A percentile compares a stretch with the other conserved stretches of the same genome.
Evolutionary conservation across 805 yeast genomes (phyloP).

Genomic region (Kluyveromyces nonfermentans): DNA sequence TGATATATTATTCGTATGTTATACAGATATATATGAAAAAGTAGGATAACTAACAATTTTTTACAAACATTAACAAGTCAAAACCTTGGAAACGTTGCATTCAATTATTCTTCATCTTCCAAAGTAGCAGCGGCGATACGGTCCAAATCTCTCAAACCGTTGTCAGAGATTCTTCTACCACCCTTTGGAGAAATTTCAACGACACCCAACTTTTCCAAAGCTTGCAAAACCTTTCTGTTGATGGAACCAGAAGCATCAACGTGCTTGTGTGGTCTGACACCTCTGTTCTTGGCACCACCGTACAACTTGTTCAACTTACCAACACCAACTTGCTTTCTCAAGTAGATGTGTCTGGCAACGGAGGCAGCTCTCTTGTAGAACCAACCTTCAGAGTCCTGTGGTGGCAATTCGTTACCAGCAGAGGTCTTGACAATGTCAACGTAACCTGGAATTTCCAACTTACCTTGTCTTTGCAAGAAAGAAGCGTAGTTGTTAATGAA

Average conservation of each 20-base stretch:
- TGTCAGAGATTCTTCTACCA: slow-evolving; percentile 98
- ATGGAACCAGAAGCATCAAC: slow-evolving; percentile 98
- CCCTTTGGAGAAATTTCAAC: slow-evolving; percentile 94
- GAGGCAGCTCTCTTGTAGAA: slow-evolving; percentile 99
- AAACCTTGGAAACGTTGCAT: background rate
- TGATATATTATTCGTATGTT: slow-evolving; percentile 5
- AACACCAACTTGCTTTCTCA: slow-evolving; percentile 98
- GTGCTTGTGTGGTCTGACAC: slow-evolving; percentile 97
- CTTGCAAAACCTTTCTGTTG: slow-evolving; percentile 97
- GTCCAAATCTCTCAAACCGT: slow-evolving; percentile 99
- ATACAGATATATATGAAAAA: slow-evolving; percentile 3
- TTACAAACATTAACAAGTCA: background rate
- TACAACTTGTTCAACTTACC: slow-evolving; percentile 98
- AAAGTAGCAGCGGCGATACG: slow-evolving; percentile 99
- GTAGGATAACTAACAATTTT: slow-evolving; percentile 1
- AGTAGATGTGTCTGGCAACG: slow-evolving; percentile 99
- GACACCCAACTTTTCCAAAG: slow-evolving; percentile 97
- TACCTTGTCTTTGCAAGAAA: slow-evolving; percentile 99
- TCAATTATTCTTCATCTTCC: slow-evolving; percentile 65
- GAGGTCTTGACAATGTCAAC: slow-evolving; percentile 99
- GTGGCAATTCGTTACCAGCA: slow-evolving; percentile 98
- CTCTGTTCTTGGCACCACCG: slow-evolving; percentile 99
- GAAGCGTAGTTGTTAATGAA: slow-evolving; percentile 99
- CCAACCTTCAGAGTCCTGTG: slow-evolving; percentile 99
- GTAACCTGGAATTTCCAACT: slow-evolving; percentile 99